These are phyloP conservation scores for Pythium folliculosum DNA, from an alignment of 352 stramenopile genomes.

Conservation along the genomic window DNA sequence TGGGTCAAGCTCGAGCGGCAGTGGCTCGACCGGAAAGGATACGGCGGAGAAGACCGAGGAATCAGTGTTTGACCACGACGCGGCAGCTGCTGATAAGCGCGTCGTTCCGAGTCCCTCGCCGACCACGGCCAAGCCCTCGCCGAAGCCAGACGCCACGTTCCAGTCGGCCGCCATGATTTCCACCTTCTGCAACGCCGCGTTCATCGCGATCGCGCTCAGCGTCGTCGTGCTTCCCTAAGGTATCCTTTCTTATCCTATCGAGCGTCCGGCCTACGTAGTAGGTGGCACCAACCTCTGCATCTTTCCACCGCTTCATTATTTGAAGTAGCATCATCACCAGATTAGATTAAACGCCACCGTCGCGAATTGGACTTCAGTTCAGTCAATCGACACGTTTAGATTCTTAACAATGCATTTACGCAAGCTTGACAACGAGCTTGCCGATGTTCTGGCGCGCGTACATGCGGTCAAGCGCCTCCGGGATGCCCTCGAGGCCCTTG, in stretches of 20 bases:
- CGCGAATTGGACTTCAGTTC: slow-evolving; percentile 27
- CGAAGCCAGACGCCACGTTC: neutral
- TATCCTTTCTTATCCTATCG: slow-evolving; percentile 25
- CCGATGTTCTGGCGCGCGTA: slow-evolving; percentile 79
- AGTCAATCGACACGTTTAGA: slow-evolving; percentile 33
- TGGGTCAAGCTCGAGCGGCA: neutral
- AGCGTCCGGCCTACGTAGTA: no score
- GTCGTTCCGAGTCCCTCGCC: neutral
- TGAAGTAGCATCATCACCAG: neutral
- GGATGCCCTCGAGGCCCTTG: slow-evolving; percentile 58
- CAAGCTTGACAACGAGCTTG: slow-evolving; percentile 79
- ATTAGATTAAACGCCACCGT: slow-evolving; percentile 31
- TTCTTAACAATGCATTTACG: slow-evolving; percentile 40
- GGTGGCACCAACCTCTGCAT: neutral
- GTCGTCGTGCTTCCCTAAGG: slow-evolving; percentile 10
- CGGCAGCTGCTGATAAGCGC: neutral
- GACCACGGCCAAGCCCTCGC: neutral
- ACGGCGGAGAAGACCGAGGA: neutral
- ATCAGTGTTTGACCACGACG: slow-evolving; percentile 7
- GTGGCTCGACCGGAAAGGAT: no score
- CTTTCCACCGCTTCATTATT: neutral
- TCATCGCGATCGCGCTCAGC: neutral
- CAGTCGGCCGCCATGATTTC: slow-evolving; percentile 10
- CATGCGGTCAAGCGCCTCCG: slow-evolving; percentile 70
- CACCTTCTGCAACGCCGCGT: neutral